Conservation (phyloP, 305 asterid genomes). For the Striga hermonthica region DNA sequence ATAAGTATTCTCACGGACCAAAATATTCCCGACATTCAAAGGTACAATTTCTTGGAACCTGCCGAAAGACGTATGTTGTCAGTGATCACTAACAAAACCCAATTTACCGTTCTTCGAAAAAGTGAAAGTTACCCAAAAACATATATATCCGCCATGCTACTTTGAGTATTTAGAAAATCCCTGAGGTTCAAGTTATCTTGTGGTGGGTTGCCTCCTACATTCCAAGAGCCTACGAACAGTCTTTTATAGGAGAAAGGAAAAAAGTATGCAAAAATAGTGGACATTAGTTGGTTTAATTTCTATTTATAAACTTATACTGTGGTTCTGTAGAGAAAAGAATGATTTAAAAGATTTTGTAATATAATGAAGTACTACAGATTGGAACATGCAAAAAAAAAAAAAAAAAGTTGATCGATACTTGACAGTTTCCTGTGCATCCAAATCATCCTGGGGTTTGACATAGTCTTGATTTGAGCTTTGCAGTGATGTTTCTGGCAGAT, state of each 20-base stretch:
- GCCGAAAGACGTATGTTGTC: constrained; percentile 26
- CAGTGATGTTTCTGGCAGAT: constrained; percentile 28
- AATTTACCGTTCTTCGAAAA: neutral
- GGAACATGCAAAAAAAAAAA: constrained; percentile 19
- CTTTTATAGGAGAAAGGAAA: constrained; percentile 32
- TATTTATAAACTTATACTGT: neutral
- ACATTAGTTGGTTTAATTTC: constrained; percentile 15
- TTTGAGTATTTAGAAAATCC: constrained; percentile 44
- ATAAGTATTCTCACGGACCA: constrained; percentile 39
- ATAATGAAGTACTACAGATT: constrained; percentile 14
- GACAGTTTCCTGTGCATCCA: constrained; percentile 24
- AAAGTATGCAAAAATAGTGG: constrained; percentile 9
- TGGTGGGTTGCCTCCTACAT: constrained; percentile 59
- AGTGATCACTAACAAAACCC: neutral
- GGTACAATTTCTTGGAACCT: constrained; percentile 80
- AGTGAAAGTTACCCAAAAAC: constrained; percentile 52
- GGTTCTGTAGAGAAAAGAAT: constrained; percentile 11
- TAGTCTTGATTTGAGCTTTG: too few relatives aligned
- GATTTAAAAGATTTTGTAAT: constrained; percentile 9
- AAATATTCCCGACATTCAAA: constrained; percentile 55
- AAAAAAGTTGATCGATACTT: constrained; percentile 38
- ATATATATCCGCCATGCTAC: constrained; percentile 52
- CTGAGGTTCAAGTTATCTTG: constrained; percentile 47
- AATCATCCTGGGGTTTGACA: too few relatives aligned
- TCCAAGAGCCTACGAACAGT: constrained; percentile 63